phyloP scores from a whole-genome alignment of 768 basidiomycete genomes.

The Baorangia bicolor region DNA sequence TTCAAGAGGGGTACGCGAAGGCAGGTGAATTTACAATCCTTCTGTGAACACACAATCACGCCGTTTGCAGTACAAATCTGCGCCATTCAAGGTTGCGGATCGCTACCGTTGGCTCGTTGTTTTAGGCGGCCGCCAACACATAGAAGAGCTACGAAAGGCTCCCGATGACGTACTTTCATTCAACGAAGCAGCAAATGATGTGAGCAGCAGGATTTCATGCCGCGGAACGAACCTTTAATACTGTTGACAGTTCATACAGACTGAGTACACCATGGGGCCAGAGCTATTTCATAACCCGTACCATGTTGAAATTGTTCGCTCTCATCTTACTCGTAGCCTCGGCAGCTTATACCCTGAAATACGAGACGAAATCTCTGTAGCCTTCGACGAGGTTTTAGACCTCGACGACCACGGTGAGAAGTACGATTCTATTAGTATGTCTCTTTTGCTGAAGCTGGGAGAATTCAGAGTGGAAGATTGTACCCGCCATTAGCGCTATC shows the following conservation, averaged over 20 bases:
- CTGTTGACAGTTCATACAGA: too few species aligned
- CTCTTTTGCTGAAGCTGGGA: too few species aligned
- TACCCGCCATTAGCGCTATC: constrained; percentile 29
- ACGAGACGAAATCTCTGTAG: constrained; percentile 32
- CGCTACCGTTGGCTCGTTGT: too few species aligned
- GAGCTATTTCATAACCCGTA: too few species aligned
- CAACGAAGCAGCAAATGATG: constrained; percentile 34
- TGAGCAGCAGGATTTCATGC: neutral
- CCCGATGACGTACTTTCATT: constrained; percentile 41
- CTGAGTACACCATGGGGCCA: too few species aligned
- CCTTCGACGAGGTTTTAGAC: constrained; percentile 41
- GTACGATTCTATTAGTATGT: too few species aligned
- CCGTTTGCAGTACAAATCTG: constrained; percentile 28
- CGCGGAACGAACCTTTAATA: too few species aligned
- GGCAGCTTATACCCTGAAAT: too few species aligned
- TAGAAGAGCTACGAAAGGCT: constrained; percentile 41
- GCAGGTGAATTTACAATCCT: constrained; percentile 7
- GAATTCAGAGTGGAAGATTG: constrained; percentile 41
- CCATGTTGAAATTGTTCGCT: constrained; percentile 25
- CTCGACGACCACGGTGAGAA: constrained; percentile 19
- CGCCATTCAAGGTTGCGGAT: too few species aligned
- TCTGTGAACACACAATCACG: neutral
- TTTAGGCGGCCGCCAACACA: too few species aligned
- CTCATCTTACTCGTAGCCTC: constrained; percentile 45
- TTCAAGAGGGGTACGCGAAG: too few species aligned